Percentiles rank a stretch among this genome's conserved stretches.
These are phyloP conservation scores for Schwanniomyces vanrijiae DNA, from an alignment of 805 yeast genomes.

Conservation along the genomic window DNA sequence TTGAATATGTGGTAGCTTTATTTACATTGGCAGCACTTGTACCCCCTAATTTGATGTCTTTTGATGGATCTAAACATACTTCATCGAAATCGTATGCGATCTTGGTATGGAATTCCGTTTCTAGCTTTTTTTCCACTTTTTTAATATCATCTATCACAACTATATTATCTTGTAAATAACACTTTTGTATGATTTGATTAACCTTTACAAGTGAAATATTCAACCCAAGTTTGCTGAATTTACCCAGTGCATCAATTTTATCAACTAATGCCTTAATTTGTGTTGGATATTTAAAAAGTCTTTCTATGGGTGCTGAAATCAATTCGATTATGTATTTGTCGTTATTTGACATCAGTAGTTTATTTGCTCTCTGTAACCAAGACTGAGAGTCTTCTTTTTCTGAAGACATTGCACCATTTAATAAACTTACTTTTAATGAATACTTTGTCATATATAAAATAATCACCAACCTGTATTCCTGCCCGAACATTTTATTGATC, in stretches of 20 bases:
- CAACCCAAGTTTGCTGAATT: slow-evolving; percentile 11
- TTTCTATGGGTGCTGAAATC: slow-evolving; percentile 45
- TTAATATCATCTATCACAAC: slow-evolving; percentile 12
- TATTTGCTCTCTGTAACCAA: slow-evolving; percentile 33
- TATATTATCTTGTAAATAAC: slow-evolving; percentile 10
- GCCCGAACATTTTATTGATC: slow-evolving; percentile 7
- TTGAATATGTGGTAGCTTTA: no score
- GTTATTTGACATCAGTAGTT: slow-evolving; percentile 21
- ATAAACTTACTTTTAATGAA: slow-evolving; percentile 5
- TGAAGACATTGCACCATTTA: slow-evolving; percentile 18
- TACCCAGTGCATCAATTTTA: slow-evolving; percentile 5
- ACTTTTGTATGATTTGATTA: slow-evolving; percentile 15
- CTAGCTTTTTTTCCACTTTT: slow-evolving; percentile 9
- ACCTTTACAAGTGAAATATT: slow-evolving; percentile 18
- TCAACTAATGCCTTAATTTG: slow-evolving; percentile 17
- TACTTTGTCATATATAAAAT: slow-evolving; percentile 6
- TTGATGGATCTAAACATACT: slow-evolving; percentile 7
- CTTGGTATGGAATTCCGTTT: slow-evolving; percentile 1
- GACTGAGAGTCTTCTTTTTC: slow-evolving; percentile 18
- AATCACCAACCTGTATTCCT: slow-evolving; percentile 2
- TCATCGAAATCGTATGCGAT: slow-evolving; percentile 3
- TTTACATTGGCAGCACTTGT: no score
- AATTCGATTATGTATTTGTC: slow-evolving; percentile 35
- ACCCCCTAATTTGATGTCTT: slow-evolving; percentile 11
- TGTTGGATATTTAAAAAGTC: slow-evolving; percentile 37